A percentile compares a stretch with the other conserved stretches of the same genome.
phyloP scores from a whole-genome alignment of 1,284 basidiomycete genomes.

The Ustilago hordei region DNA sequence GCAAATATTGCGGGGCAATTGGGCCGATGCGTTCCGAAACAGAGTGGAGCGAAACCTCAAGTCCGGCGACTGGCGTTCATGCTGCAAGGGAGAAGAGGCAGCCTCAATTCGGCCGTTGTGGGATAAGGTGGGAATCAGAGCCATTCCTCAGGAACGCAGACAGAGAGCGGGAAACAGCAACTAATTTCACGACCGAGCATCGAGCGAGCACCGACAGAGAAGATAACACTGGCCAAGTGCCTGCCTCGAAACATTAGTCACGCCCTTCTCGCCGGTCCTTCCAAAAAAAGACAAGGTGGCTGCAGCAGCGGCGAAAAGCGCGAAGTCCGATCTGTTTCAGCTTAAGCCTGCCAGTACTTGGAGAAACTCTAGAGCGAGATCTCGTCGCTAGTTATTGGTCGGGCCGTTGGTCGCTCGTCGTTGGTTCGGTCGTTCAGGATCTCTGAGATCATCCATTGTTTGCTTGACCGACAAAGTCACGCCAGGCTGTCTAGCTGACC shows the following conservation, averaged over 20 bases:
- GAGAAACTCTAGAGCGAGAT: not conserved
- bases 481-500: not conserved
- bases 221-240: not conserved
- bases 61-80: constrained; percentile 12
- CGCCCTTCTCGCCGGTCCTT: not conserved
- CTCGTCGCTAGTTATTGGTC: constrained; percentile 14
- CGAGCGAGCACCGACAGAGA: constrained; percentile 26
- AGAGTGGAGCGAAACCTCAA: not conserved
- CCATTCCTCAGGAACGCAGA: not conserved
- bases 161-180: not conserved
- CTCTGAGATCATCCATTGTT: not conserved
- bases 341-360: not conserved
- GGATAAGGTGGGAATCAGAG: not conserved
- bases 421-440: constrained; percentile 16
- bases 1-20: constrained; percentile 1
- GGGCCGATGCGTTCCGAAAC: not conserved
- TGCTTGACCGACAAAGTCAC: not conserved
- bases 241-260: not conserved
- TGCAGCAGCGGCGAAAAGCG: not conserved
- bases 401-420: constrained; percentile 25
- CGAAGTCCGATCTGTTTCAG: not conserved
- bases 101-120: not conserved
- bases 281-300: not conserved
- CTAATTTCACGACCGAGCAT: constrained; percentile 17
- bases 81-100: not conserved